Evolutionary conservation across 768 basidiomycete species (phyloP), one percentile per base, ranked within the genome.

Genomic region (Tylopilus plumbeoviolaceoides): DNA sequence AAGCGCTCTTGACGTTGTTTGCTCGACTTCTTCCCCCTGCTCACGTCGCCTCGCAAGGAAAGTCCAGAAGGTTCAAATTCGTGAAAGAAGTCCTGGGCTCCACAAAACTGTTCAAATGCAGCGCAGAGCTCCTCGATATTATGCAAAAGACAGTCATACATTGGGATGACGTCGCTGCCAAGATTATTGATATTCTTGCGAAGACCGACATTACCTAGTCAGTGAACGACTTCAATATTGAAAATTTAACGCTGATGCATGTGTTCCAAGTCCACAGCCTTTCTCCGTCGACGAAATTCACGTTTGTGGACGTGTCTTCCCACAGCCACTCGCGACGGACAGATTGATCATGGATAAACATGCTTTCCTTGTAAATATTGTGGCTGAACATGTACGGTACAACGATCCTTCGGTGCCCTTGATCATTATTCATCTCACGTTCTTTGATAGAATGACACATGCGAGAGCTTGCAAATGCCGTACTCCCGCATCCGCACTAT

Each of bases 1-100:
- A 87, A 62, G 73, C 77, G 15, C 72, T 84, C 4, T 62, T 85
- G 40, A 76, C 79, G 48, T 58, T 87, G 1, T 77, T 85, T 60
- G 83, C 77, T 31, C 77, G 77, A 38, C 67, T 84, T 14, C 64
- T 85, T 23, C 81, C 83, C 17, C 68, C 78, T 12, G 63, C 70
- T 5, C 68, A 73, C 45, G 64, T 62, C n/a, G 68, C 65, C 10
- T 53, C 61, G 1, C 69, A 72, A 39, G 72, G 73, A 36, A 65
- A 61, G 18, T 47, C 54, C 8, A 73, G 71, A 56, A 73, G 82
- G 46, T 57, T 66, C 11, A 61, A 70, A 31, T 86, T 82, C 56
- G 75, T 84, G 47, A 72, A 74, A 36, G 72, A 79, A 44, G 80
- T 83, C 14, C 77, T 85, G 56, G 65, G 74, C 42, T 69, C 68